A percentile compares a stretch with the other conserved stretches of the same genome.
Evolutionary conservation across 306 rosid genomes (phyloP).

Genomic region (Lathyrus sativus): DNA sequence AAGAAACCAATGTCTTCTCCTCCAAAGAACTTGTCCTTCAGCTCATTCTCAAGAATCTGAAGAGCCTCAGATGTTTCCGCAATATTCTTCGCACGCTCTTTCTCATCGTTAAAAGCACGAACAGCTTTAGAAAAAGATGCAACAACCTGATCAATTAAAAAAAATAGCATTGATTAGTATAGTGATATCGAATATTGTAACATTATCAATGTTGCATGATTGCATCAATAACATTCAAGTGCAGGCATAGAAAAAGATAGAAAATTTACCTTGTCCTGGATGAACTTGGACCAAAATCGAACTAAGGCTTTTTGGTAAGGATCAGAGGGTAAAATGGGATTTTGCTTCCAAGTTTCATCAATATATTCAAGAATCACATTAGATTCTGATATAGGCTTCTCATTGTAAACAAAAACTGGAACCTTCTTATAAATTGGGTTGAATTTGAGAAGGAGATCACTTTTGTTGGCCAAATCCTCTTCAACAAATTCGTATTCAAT

Average conservation of each 20-base stretch:
- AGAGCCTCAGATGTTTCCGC: not conserved
- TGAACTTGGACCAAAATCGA: conserved; percentile 2
- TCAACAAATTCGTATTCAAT: not conserved
- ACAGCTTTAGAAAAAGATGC: not conserved
- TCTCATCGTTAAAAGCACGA: not conserved
- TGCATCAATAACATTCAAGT: too few relatives aligned
- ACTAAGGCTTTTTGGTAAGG: not conserved
- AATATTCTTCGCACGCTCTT: not conserved
- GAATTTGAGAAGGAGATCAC: not conserved
- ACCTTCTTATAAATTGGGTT: not conserved
- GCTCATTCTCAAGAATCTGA: not conserved
- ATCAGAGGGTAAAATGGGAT: not conserved
- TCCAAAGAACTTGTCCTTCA: not conserved
- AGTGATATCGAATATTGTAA: too few relatives aligned
- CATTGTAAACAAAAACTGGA: not conserved
- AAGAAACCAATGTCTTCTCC: not conserved
- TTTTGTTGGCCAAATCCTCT: not conserved
- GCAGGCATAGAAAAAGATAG: not conserved
- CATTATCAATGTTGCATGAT: too few relatives aligned
- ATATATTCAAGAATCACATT: conserved; percentile 1
- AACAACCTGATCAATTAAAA: not conserved
- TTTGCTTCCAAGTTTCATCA: conserved; percentile 1
- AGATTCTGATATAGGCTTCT: not conserved
- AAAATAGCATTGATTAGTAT: not conserved
- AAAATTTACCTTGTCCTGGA: not conserved